Evolutionary conservation across 768 basidiomycete genomes (phyloP).

Genomic region (Trametopsis cervina): DNA sequence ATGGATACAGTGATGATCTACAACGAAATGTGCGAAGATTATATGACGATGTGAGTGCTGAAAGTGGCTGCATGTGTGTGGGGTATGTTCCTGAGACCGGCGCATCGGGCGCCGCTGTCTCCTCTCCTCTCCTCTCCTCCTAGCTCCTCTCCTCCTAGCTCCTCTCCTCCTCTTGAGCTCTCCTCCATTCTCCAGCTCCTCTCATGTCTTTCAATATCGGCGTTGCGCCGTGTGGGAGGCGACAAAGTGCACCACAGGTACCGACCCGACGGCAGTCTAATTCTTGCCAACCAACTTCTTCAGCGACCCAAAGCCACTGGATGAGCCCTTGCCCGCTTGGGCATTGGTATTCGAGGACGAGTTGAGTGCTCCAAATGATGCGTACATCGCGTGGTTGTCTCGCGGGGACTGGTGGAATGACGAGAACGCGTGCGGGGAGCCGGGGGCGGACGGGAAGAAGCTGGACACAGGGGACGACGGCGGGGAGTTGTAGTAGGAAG

Average conservation of each 20-base stretch:
- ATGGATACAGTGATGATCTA: background rate
- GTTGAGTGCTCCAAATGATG: slow-evolving; percentile 19
- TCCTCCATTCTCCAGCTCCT: background rate
- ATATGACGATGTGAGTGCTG: background rate
- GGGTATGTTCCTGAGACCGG: background rate
- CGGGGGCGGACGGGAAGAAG: slow-evolving; percentile 29
- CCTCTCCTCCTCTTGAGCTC: background rate
- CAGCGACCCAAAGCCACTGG: background rate
- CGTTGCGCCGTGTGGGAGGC: too few species aligned
- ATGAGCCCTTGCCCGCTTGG: background rate
- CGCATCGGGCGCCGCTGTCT: too few species aligned
- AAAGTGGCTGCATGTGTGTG: background rate
- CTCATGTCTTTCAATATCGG: too few species aligned
- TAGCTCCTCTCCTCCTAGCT: background rate
- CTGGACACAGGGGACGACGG: slow-evolving; percentile 20
- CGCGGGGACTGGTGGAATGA: slow-evolving; percentile 28
- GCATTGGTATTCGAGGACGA: background rate
- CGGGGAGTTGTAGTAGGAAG: slow-evolving; percentile 22
- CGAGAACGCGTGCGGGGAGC: slow-evolving; percentile 29
- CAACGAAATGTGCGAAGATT: background rate
- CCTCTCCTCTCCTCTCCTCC: background rate
- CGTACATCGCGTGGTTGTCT: slow-evolving; percentile 26
- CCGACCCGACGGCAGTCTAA: background rate
- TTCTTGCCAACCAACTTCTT: slow-evolving; percentile 13
- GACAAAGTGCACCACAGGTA: background rate